phyloP scores from a whole-genome alignment of 2,329 filamentous ascomycete species.

The Elsinoe fawcettii region DNA sequence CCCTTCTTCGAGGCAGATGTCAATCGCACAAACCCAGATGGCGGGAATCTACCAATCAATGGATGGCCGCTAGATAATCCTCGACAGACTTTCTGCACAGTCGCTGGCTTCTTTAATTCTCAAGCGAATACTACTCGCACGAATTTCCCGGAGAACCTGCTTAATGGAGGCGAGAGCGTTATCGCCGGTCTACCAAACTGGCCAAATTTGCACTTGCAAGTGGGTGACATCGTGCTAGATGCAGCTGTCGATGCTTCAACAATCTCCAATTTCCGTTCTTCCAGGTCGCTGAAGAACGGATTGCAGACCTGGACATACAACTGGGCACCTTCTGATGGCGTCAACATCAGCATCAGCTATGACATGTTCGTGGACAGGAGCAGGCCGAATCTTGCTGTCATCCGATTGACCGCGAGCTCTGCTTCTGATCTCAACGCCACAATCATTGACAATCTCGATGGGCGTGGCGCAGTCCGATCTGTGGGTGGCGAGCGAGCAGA shows the following conservation, averaged over 20 bases:
- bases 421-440: slow-evolving; percentile 47
- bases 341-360: slow-evolving; percentile 54
- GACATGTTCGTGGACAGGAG: slow-evolving; percentile 59
- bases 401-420: slow-evolving; percentile 53
- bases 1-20: slow-evolving; percentile 56
- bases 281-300: slow-evolving; percentile 56
- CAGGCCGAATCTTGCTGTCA: slow-evolving; percentile 52
- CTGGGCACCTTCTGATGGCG: slow-evolving; percentile 50
- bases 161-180: slow-evolving; percentile 63
- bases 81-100: slow-evolving; percentile 58
- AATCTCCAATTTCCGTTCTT: slow-evolving; percentile 54
- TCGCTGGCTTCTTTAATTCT: slow-evolving; percentile 59
- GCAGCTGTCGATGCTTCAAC: slow-evolving; percentile 52
- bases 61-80: slow-evolving; percentile 61
- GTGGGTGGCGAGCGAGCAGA: slow-evolving; percentile 50
- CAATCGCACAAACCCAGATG: slow-evolving; percentile 47
- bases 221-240: slow-evolving; percentile 49
- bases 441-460: slow-evolving; percentile 61
- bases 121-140: slow-evolving; percentile 52
- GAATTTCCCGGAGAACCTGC: slow-evolving; percentile 61
- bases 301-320: slow-evolving; percentile 57
- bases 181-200: slow-evolving; percentile 66
- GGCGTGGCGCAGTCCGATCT: slow-evolving; percentile 58
- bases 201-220: slow-evolving; percentile 52
- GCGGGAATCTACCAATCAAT: slow-evolving; percentile 23